Evolutionary conservation across 345 rosid genomes (phyloP).

Genomic region (Citrus inodora): DNA sequence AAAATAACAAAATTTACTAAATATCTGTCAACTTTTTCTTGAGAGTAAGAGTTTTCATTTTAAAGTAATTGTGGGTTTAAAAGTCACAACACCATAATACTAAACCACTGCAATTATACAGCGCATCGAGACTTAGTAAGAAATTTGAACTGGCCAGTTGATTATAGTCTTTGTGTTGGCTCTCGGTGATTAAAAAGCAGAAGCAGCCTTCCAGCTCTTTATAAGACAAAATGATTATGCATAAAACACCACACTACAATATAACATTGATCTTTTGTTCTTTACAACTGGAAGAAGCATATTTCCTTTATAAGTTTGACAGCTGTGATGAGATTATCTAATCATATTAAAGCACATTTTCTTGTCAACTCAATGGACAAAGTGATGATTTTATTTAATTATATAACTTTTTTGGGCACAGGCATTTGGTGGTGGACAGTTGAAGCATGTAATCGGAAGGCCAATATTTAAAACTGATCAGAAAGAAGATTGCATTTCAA

Average conservation of each 20-base stretch:
- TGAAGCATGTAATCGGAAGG: slow-evolving; percentile 66
- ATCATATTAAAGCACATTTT: not conserved
- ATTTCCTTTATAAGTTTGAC: not conserved
- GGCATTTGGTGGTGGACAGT: slow-evolving; percentile 49
- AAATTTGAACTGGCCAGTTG: not conserved
- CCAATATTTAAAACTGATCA: slow-evolving; percentile 40
- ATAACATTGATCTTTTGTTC: not conserved
- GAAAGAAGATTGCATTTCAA: slow-evolving; percentile 43
- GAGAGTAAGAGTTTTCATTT: too few relatives aligned
- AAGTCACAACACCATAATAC: too few relatives aligned
- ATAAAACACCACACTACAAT: not conserved
- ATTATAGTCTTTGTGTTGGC: not conserved
- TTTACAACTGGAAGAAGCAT: slow-evolving; percentile 21
- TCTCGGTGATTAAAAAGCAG: not conserved
- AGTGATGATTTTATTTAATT: not conserved
- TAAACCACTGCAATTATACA: not conserved
- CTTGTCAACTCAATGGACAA: not conserved
- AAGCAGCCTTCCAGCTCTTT: not conserved
- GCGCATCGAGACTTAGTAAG: accelerated
- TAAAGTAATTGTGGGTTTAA: too few relatives aligned
- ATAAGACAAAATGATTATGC: slow-evolving; percentile 8
- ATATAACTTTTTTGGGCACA: not conserved
- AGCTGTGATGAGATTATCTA: not conserved
- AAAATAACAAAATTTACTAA: too few relatives aligned
- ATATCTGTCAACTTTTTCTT: too few relatives aligned